Evolutionary conservation across 2,329 filamentous ascomycete species (phyloP).

Genomic region (Xylaria multiplex): DNA sequence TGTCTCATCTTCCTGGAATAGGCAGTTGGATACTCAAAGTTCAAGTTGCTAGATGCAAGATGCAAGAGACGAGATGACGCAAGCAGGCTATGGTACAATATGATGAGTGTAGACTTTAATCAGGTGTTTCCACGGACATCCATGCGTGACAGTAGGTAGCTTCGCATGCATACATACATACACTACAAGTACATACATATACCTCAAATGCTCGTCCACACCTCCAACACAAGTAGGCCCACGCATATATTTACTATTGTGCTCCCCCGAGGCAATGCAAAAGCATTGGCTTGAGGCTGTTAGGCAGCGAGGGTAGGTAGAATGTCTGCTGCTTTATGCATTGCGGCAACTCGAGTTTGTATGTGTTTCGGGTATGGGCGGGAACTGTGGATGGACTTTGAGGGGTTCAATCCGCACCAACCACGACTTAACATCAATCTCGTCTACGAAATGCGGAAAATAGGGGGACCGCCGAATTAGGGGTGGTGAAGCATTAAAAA

Average conservation of each 20-base stretch:
- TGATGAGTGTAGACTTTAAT: slow-evolving; percentile 7
- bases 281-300: slow-evolving; percentile 1
- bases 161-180: slow-evolving; percentile 22
- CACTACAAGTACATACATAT: no score
- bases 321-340: slow-evolving; percentile 5
- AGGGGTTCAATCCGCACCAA: slow-evolving; percentile 2
- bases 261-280: background rate
- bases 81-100: slow-evolving; percentile 14
- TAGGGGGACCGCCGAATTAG: background rate
- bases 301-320: slow-evolving; percentile 3
- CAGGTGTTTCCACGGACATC: slow-evolving; percentile 16
- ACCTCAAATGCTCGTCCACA: slow-evolving; percentile 1
- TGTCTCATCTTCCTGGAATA: background rate
- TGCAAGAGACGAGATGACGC: slow-evolving; percentile 4
- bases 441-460: background rate
- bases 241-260: background rate
- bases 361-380: background rate
- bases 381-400: background rate
- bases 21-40: background rate
- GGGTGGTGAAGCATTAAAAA: background rate
- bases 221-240: slow-evolving; percentile 8
- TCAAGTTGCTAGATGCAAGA: slow-evolving; percentile 14
- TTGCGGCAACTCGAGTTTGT: background rate
- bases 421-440: background rate
- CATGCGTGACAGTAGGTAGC: slow-evolving; percentile 18